Evolutionary conservation across 306 rosid genomes (phyloP).

Genomic region (Senna siamea): DNA sequence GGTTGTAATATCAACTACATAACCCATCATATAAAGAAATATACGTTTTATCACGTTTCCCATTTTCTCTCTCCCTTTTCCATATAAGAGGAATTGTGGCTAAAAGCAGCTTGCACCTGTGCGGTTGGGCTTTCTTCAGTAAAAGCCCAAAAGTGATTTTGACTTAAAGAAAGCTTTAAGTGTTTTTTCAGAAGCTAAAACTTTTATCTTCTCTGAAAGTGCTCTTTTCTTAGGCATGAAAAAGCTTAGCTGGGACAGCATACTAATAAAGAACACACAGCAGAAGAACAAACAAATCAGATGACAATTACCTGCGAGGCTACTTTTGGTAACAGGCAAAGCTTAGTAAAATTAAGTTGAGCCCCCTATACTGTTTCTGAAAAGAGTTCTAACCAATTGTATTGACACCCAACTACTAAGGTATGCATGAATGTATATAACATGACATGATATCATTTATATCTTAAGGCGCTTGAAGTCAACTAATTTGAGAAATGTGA

Average conservation of each 20-base stretch:
- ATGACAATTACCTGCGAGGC: not conserved
- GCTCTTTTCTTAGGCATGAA: not conserved
- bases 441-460: not conserved
- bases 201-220: not conserved
- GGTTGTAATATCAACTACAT: not conserved
- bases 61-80: constrained; percentile 6
- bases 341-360: not conserved
- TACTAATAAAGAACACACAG: not conserved
- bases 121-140: not conserved
- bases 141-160: constrained; percentile 6
- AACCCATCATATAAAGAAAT: not conserved
- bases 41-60: not conserved
- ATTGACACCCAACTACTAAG: not conserved
- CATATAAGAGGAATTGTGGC: not conserved
- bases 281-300: not conserved
- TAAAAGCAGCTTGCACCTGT: not conserved
- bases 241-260: not conserved
- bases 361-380: not conserved
- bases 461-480: not conserved
- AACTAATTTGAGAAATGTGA: not conserved
- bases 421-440: not conserved
- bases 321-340: not conserved
- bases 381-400: not conserved
- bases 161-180: not conserved
- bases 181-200: not conserved